Evolutionary conservation across 768 basidiomycete species (phyloP), one percentile per base, ranked within the genome.

Genomic region (Leccinellum luteum): DNA sequence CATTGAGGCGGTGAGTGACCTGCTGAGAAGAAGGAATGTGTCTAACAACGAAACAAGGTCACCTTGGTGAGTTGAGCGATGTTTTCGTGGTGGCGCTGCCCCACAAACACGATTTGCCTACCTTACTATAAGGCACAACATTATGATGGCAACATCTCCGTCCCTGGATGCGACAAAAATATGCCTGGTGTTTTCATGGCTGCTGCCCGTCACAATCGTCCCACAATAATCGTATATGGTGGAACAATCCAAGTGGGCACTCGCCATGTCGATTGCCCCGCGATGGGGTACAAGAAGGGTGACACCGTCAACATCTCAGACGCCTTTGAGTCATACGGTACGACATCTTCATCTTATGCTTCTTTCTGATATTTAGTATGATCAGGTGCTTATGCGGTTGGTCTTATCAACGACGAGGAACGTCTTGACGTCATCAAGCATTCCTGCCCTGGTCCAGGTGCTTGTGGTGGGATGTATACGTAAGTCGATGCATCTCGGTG

Each of bases 181-280:
- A 93, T 94, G 92, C 92, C 92, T 9, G 92, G 90, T 17, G 90
- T 87, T 67, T 78, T 92, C 56, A 91, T 94, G 68, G 92, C 92
- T 15, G 92, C 92, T 1, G 88, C 78, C 38, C 85, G 92, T 52
- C 88, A 92, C 75, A 94, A 94, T 67, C 82, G 92, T 6, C 92
- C 92, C 2, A 93, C 92, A 2, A 84, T 94, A 66, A 87, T 93
- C 54, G 81, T 94, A 13, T 94, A 94, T 68, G 85, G 92, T 15
- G 92, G 92, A 5, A 91, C 92, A 3, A 94, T 94, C 55, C 84
- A 86, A 69, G 78, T 86, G 15, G 92, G 92, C 44, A 78, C 77
- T 28, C 83, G 90, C n/a, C 82, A 85, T 55, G 75, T 89, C 19
- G 90, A 93, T 70, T 94, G 92, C 66, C 89, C 87, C 3, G 81